These are phyloP conservation scores for Barbarea vulgaris DNA, from an alignment of 345 rosid species.

Conservation along the genomic window DNA sequence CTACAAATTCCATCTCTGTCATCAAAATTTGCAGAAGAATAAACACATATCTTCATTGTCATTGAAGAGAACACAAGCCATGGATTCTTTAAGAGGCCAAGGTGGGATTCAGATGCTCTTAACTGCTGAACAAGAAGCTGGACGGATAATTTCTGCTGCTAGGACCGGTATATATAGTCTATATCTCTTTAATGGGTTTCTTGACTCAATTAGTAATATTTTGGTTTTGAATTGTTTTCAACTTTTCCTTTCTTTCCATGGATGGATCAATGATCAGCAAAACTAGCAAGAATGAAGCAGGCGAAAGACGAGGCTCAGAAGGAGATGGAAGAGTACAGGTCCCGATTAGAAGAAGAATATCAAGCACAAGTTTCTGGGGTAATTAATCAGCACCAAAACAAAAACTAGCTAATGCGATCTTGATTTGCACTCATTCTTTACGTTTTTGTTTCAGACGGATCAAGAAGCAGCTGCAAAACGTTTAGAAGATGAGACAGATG, in stretches of 20 bases:
- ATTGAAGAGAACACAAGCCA: conserved; percentile 27
- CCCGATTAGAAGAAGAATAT: conserved; percentile 39
- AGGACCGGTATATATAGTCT: conserved; percentile 35
- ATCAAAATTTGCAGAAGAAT: conserved; percentile 16
- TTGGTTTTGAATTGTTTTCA: conserved; percentile 2
- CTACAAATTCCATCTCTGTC: conserved; percentile 18
- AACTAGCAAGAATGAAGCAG: conserved; percentile 47
- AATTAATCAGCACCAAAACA: neutral
- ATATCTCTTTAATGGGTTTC: conserved; percentile 2
- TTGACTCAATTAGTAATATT: neutral
- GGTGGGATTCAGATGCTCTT: conserved; percentile 47
- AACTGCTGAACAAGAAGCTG: conserved; percentile 49
- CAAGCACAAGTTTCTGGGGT: conserved; percentile 43
- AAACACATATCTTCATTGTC: conserved; percentile 26
- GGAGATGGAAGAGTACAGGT: conserved; percentile 39
- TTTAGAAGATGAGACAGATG: conserved; percentile 40
- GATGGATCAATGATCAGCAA: conserved; percentile 30
- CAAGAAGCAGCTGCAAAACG: conserved; percentile 37
- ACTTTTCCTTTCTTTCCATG: neutral
- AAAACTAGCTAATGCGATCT: neutral
- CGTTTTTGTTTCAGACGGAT: conserved; percentile 34
- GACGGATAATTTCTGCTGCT: conserved; percentile 39
- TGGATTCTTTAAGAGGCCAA: conserved; percentile 44
- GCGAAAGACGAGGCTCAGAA: conserved; percentile 47
- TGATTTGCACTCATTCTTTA: conserved; percentile 9